A percentile compares a stretch with the other conserved stretches of the same genome.
Conservation (phyloP, 306 rosid genomes). For the Morella rubra region DNA sequence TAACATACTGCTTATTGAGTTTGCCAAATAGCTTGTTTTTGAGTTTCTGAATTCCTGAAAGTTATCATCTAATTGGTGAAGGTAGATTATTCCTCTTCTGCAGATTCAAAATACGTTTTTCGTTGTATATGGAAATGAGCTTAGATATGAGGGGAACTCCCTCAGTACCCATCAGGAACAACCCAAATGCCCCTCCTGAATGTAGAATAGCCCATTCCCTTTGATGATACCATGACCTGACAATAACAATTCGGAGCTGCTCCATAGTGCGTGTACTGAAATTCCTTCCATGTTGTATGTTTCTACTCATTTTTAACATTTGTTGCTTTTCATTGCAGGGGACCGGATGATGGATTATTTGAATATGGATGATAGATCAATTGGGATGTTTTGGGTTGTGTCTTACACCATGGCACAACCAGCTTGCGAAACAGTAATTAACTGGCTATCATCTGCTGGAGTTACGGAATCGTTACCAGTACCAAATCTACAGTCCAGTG, state of each 20-base stretch:
- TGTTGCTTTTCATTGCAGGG: slow-evolving; percentile 45
- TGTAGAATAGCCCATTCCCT: not conserved
- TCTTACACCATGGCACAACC: slow-evolving; percentile 99
- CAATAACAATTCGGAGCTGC: slow-evolving; percentile 13
- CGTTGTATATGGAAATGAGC: not conserved
- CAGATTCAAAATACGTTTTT: not conserved
- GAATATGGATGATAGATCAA: slow-evolving; percentile 97
- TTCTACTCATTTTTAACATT: not conserved
- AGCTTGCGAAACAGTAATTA: slow-evolving; percentile 89
- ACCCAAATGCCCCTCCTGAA: not conserved
- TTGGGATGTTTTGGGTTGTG: slow-evolving; percentile 99
- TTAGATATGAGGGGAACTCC: not conserved
- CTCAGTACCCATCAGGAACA: not conserved
- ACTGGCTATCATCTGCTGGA: slow-evolving; percentile 80
- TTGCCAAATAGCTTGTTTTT: not conserved
- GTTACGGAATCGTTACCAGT: slow-evolving; percentile 54
- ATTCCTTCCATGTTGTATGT: not conserved
- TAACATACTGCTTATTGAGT: not conserved
- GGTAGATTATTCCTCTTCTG: not conserved
- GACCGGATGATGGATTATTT: slow-evolving; percentile 94
- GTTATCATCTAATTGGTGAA: not conserved
- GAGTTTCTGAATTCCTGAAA: not conserved
- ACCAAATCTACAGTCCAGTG: slow-evolving; percentile 68
- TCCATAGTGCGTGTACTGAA: not conserved
- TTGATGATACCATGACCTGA: not conserved